Evolutionary conservation across 2,329 filamentous ascomycete species (phyloP), one percentile per base, ranked within the genome.

Genomic region (Dactylonectria estremocensis): DNA sequence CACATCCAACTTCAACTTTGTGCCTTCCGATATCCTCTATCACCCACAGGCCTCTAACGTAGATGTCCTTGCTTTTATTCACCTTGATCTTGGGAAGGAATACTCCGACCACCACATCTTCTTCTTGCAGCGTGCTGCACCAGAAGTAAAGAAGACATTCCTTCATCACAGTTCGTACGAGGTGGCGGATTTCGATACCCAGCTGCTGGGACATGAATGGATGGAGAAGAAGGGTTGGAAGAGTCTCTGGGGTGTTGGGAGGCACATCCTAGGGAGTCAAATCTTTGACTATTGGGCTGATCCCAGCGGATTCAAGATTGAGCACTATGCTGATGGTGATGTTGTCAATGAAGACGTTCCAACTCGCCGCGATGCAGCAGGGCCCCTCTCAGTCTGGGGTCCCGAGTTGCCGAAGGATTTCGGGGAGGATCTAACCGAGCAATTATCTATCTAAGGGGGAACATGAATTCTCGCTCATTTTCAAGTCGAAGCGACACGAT

Each of bases 101-200:
- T 84, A 81, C 66, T 81, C 83, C 0, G 88, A 90, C 73, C 88
- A 90, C 71, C 88, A 90, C 31, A 13, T 5, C 9, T 16, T 40
- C 11, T 40, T 40, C 11, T 2, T 40, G 11, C 11, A 11, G 11
- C 9, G 35, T 5, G 35, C 35, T 13, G 24, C 11, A 13, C 35
- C 35, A 11, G 9, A 40, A 13, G 24, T 28, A 4, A 28, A 28
- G 24, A 28, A 28, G 24, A 28, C 7, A 28, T 28, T 28, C 24
- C 24, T 40, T 11, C 57, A 60, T 5, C 57, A 80, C 63, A 64
- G 53, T 2, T 77, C 74, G n/a, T 79, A 72, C 61, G 77, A 91
- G 72, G 86, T 90, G 0, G 84, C 87, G 40, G 88, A 91, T 72
- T 88, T 89, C 67, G 89, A 91, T 72, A 87, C 85, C 2, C 89